A percentile compares a stretch with the other conserved stretches of the same genome.
Evolutionary conservation across 140 eudicot species (phyloP).

Genomic region (Anethum foeniculum): DNA sequence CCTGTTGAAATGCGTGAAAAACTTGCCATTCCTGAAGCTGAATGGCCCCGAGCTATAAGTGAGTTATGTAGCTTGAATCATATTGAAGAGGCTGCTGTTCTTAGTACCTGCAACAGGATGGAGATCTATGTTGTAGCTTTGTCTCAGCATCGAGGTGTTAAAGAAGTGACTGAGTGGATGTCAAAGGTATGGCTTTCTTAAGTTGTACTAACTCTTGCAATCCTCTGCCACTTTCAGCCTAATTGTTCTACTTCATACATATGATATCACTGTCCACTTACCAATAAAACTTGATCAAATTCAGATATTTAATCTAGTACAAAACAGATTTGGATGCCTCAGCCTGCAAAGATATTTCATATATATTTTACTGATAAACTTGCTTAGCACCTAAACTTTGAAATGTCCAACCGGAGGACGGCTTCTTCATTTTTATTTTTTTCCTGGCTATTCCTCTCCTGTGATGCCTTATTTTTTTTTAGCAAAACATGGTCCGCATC

Average conservation of each 20-base stretch:
- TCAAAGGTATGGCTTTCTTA: conserved; percentile 52
- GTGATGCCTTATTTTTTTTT: neutral
- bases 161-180: conserved; percentile 99
- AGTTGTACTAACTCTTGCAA: neutral
- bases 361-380: neutral
- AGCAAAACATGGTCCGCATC: neutral
- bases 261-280: neutral
- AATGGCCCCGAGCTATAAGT: conserved; percentile 92
- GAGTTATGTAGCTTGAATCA: conserved; percentile 80
- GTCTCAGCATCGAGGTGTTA: conserved; percentile 89
- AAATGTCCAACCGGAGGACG: neutral
- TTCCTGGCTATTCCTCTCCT: neutral
- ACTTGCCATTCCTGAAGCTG: conserved; percentile 96
- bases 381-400: neutral
- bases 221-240: neutral
- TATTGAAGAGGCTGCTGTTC: conserved; percentile 95
- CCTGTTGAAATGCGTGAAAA: conserved; percentile 94
- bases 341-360: neutral
- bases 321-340: neutral
- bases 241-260: neutral
- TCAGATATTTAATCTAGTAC: neutral
- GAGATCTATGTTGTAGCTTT: conserved; percentile 87
- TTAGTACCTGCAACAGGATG: conserved; percentile 83
- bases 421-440: neutral
- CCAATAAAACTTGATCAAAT: neutral